A percentile compares a stretch with the other conserved stretches of the same genome.
Evolutionary conservation across 2,329 filamentous ascomycete genomes (phyloP).

Genomic region (Talaromyces verruculosus): DNA sequence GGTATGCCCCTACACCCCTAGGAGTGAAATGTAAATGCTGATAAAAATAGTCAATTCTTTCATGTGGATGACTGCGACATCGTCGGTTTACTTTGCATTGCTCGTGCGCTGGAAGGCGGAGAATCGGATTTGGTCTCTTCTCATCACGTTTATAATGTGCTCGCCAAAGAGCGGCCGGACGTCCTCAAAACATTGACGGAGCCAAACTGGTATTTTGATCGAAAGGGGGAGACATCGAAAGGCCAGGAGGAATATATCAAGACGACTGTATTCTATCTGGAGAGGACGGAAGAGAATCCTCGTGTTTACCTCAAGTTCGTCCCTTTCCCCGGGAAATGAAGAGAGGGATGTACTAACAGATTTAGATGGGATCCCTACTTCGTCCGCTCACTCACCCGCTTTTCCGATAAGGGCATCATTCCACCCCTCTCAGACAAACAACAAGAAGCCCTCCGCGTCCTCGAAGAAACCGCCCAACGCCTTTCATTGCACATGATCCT

Average conservation of each 20-base stretch:
- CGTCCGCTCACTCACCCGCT: slow-evolving; percentile 71
- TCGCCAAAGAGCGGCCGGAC: slow-evolving; percentile 73
- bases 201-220: slow-evolving; percentile 89
- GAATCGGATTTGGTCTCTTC: slow-evolving; percentile 79
- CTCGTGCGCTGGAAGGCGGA: slow-evolving; percentile 75
- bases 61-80: slow-evolving; percentile 81
- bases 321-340: background rate
- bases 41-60: slow-evolving; percentile 68
- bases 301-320: slow-evolving; percentile 71
- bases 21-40: no score
- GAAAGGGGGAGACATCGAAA: slow-evolving; percentile 76
- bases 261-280: slow-evolving; percentile 72
- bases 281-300: slow-evolving; percentile 60
- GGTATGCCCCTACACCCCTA: slow-evolving; percentile 47
- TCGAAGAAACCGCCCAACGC: slow-evolving; percentile 73
- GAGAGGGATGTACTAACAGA: slow-evolving; percentile 12
- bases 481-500: slow-evolving; percentile 81
- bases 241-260: slow-evolving; percentile 75
- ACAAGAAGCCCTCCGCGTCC: slow-evolving; percentile 63
- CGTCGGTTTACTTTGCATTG: slow-evolving; percentile 78
- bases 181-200: slow-evolving; percentile 72
- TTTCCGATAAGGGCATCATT: slow-evolving; percentile 70
- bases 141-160: slow-evolving; percentile 77
- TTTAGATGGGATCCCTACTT: slow-evolving; percentile 80
- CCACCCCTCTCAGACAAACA: slow-evolving; percentile 71